Conservation (phyloP, 1,284 basidiomycete genomes). For the Fomitopsis betulina region DNA sequence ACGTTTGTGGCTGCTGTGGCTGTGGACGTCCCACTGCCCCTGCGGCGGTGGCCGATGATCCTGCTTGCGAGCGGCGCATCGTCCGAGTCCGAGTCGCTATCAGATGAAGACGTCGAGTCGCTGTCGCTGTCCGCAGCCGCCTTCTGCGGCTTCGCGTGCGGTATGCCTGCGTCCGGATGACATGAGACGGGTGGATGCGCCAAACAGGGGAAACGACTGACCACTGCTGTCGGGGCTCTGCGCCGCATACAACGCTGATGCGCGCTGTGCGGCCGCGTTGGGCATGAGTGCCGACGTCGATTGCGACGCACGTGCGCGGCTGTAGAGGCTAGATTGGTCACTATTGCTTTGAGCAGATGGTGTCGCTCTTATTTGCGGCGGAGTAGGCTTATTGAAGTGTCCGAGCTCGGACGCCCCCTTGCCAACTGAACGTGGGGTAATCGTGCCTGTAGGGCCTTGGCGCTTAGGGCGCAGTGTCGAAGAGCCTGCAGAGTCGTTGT, state of each 20-base stretch:
- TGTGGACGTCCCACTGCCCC: constrained; percentile 40
- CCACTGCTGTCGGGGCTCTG: neutral
- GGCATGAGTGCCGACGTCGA: constrained; percentile 40
- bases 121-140: neutral
- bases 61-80: constrained; percentile 40
- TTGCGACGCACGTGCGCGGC: constrained; percentile 22
- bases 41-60: constrained; percentile 34
- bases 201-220: neutral
- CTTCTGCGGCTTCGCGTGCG: neutral
- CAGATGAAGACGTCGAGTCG: constrained; percentile 7
- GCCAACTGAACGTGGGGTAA: constrained; percentile 24
- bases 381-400: constrained; percentile 16
- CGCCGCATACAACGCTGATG: constrained; percentile 27
- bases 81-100: constrained; percentile 25
- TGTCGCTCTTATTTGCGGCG: constrained; percentile 16
- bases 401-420: constrained; percentile 28
- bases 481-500: constrained; percentile 32
- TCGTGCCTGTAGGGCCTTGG: constrained; percentile 20
- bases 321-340: constrained; percentile 15
- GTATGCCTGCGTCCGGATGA: neutral
- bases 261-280: constrained; percentile 32
- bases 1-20: constrained; percentile 21
- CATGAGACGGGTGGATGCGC: neutral
- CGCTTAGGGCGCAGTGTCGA: constrained; percentile 29
- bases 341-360: constrained; percentile 10